Percentiles rank a stretch among this genome's conserved stretches.
These are phyloP conservation scores for Xylariaceae sp. DNA, from an alignment of 2,329 filamentous ascomycete species.

Conservation along the genomic window DNA sequence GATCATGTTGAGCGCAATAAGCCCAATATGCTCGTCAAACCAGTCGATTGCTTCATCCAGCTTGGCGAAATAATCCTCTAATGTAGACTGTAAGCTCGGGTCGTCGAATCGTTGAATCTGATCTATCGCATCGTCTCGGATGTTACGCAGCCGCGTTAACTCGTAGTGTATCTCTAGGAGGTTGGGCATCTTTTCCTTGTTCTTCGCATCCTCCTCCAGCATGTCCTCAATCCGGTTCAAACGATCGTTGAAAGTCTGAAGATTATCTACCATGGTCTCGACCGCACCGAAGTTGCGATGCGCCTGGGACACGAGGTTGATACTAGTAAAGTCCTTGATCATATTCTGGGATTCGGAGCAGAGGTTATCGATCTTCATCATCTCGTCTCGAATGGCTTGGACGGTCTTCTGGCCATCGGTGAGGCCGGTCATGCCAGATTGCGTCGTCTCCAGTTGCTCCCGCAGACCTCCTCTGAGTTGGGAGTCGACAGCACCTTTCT, in stretches of 20 bases:
- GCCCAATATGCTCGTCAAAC: slow-evolving; percentile 93
- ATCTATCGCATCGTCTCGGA: slow-evolving; percentile 93
- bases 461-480: slow-evolving; percentile 84
- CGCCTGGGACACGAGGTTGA: slow-evolving; percentile 87
- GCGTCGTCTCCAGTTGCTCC: slow-evolving; percentile 91
- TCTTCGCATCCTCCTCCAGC: slow-evolving; percentile 76
- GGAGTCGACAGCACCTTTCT: slow-evolving; percentile 86
- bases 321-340: slow-evolving; percentile 92
- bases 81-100: slow-evolving; percentile 68
- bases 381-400: slow-evolving; percentile 91
- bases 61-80: slow-evolving; percentile 84
- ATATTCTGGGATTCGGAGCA: slow-evolving; percentile 97
- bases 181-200: slow-evolving; percentile 88
- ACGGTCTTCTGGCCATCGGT: slow-evolving; percentile 88
- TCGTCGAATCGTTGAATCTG: slow-evolving; percentile 81
- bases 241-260: slow-evolving; percentile 81
- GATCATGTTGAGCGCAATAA: slow-evolving; percentile 85
- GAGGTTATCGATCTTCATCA: slow-evolving; percentile 96
- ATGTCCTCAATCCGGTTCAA: slow-evolving; percentile 72
- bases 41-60: slow-evolving; percentile 85
- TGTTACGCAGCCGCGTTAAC: slow-evolving; percentile 85
- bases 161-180: slow-evolving; percentile 86
- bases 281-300: slow-evolving; percentile 95
- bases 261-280: slow-evolving; percentile 85
- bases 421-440: slow-evolving; percentile 86